Base-by-base conservation (phyloP, 2,329 filamentous ascomycete species). In the Colletotrichum nymphaeae region DNA sequence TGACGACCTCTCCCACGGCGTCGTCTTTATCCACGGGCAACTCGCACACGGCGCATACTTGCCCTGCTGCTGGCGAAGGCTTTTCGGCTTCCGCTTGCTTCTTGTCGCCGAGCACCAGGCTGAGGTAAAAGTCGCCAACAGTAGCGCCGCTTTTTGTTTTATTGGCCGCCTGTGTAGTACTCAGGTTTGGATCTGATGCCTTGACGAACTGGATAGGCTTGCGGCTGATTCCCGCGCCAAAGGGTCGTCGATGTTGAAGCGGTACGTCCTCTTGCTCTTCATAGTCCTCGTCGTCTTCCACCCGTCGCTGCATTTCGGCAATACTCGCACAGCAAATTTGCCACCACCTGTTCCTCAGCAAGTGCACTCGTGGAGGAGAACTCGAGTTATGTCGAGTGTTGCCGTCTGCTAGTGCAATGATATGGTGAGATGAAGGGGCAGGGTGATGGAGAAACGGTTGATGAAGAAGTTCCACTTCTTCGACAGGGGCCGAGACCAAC, bases 81-180 rank as follows among this genome's bases (percentile, higher is more conserved):
- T 63, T 63, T 8, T 19, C 49, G 5, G 24, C 67, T 24, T 67
- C 67, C 14, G 59, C 22, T 7, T 72, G 24, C 35, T 42, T 32
- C 26, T 73, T 55, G 16, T 72, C 56, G 8, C 86, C 85, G n/a
- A 93, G 83, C 24, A 94, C 93, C 72, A 94, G 87, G 73, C 87
- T 89, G 30, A 94, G 87, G 77, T 95, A 94, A 58, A 90, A 82
- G 69, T 94, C 90, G 1, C 89, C 86, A 42, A 89, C 80, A 7
- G 82, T 82, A 3, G 76, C 68, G 16, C 75, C 77, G 6, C 74
- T 73, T 7, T 73, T 76, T 19, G 79, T 76, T 28, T 77, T 74
- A 32, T 80, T 80, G 16, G 76, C 72, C 9, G 80, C 55, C 1
- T 76, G 74, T 16, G 78, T 79, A 2, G 80, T 76, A 9, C 77